These are phyloP conservation scores for Cystodermella granulosa DNA, from an alignment of 1,284 basidiomycete genomes.

Conservation along the genomic window DNA sequence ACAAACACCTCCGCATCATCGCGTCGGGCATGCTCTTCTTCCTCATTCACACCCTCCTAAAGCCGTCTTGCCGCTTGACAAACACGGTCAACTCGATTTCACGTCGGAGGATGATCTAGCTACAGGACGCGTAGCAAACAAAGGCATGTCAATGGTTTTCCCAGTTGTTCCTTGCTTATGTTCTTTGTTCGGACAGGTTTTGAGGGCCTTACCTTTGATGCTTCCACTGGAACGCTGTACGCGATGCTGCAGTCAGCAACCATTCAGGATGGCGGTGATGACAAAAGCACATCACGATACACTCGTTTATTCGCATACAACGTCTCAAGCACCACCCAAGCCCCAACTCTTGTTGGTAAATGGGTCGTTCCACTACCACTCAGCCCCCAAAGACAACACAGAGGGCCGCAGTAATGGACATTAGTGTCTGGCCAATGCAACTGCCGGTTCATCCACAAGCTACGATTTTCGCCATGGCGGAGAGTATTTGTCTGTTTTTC, in stretches of 20 bases:
- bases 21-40: slow-evolving; percentile 74
- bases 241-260: slow-evolving; percentile 61
- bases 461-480: no score
- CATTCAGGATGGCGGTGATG: slow-evolving; percentile 57
- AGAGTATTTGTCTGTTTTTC: no score
- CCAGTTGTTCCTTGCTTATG: background rate
- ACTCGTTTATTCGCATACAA: slow-evolving; percentile 58
- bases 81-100: slow-evolving; percentile 52
- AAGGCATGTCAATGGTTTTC: slow-evolving; percentile 23
- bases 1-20: slow-evolving; percentile 61
- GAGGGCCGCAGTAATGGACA: no score
- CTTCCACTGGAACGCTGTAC: slow-evolving; percentile 49
- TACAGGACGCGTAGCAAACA: slow-evolving; percentile 44
- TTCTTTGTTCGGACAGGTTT: slow-evolving; percentile 43
- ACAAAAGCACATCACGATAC: slow-evolving; percentile 45
- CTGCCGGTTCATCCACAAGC: no score
- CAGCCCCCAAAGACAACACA: no score
- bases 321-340: slow-evolving; percentile 33
- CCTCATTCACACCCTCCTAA: slow-evolving; percentile 58
- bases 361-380: slow-evolving; percentile 65
- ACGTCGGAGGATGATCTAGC: slow-evolving; percentile 48
- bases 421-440: no score
- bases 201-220: slow-evolving; percentile 58
- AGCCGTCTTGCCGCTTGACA: slow-evolving; percentile 43
- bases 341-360: slow-evolving; percentile 47